Evolutionary conservation across 257 asterid genomes (phyloP), one percentile per base, ranked within the genome.

Genomic region (Phtheirospermum japonicum): DNA sequence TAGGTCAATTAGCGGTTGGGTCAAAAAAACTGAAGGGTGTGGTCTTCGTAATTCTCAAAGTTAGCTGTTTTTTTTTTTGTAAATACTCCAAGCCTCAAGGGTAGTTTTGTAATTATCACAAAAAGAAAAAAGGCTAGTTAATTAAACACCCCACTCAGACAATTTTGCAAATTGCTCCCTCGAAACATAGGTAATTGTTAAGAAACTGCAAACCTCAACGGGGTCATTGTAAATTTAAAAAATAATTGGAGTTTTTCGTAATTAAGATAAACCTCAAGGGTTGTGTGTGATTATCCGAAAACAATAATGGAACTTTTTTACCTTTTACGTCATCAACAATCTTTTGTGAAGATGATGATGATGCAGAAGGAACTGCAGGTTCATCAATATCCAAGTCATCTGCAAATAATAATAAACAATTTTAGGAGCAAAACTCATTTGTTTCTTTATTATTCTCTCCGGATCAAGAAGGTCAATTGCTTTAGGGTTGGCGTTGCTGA

Each of bases 371-470:
- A 63, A 65, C 69, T n/a, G n/a, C n/a, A 65, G 86, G 82, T 74
- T 85, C 99, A 51, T 87, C 95, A 61, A 89, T 74, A 48, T 77
- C 79, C 63, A 83, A 61, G 66, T 89, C 94, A 80, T 87, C 97
- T 92, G 94, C 59, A 65, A 67, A n/a, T 57, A 70, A 52, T 54
- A 67, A 11, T 2, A 37, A 17, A 71, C 54, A 57, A 45, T 57
- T 69, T 70, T 53, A 56, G 65, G 52, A 50, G 33, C 39, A 66
- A 52, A 58, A 60, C n/a, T 42, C 71, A 30, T 30, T 40, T 33
- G 13, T 46, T 62, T 16, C 18, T 49, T 57, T 51, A 8, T 4
- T 23, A 6, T 26, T 51, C 52, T 61, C 37, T 43, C 9, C 63
- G 12, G 16, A 57, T 49, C 59, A 69, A 52, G 57, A 33, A n/a